phyloP scores from a whole-genome alignment of 2,329 filamentous ascomycete genomes.

The Fulvia fulva region DNA sequence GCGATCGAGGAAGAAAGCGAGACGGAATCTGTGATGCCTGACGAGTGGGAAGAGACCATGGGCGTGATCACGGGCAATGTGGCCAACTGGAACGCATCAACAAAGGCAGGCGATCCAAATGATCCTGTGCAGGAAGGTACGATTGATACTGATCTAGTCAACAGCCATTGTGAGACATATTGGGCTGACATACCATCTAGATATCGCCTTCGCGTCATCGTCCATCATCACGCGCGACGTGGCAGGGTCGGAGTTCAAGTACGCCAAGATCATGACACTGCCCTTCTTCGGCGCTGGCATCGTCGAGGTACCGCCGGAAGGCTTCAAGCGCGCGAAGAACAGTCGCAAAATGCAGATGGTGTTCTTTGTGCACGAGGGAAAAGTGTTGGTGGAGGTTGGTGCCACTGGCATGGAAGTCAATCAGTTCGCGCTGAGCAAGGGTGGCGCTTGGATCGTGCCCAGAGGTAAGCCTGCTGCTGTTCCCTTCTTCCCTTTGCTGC shows the following conservation, averaged over 20 bases:
- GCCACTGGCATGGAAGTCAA: slow-evolving; percentile 50
- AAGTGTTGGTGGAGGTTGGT: slow-evolving; percentile 71
- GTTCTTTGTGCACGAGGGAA: slow-evolving; percentile 83
- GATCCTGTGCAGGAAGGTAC: slow-evolving; percentile 41
- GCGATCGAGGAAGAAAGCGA: slow-evolving; percentile 40
- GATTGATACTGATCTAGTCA: slow-evolving; percentile 11
- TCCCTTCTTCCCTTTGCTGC: slow-evolving; percentile 11
- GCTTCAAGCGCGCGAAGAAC: slow-evolving; percentile 86
- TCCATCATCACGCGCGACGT: slow-evolving; percentile 57
- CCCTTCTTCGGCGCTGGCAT: slow-evolving; percentile 87
- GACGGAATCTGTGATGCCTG: slow-evolving; percentile 53
- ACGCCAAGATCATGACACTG: slow-evolving; percentile 79
- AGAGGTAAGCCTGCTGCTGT: slow-evolving; percentile 62
- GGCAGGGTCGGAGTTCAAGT: slow-evolving; percentile 69
- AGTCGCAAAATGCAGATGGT: slow-evolving; percentile 94
- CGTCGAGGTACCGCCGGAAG: slow-evolving; percentile 78
- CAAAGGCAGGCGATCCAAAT: slow-evolving; percentile 31
- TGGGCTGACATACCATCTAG: slow-evolving; percentile 35
- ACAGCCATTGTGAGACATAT: slow-evolving; percentile 3
- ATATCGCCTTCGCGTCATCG: slow-evolving; percentile 57
- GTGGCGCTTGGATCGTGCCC: slow-evolving; percentile 91
- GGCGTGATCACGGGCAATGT: slow-evolving; percentile 63
- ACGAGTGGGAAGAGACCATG: slow-evolving; percentile 68
- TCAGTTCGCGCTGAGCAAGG: slow-evolving; percentile 76
- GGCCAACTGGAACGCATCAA: slow-evolving; percentile 49